Percentiles rank a stretch among this genome's conserved stretches.
Conservation (phyloP, 2,329 filamentous ascomycete genomes). For the Aspergillus sergii region DNA sequence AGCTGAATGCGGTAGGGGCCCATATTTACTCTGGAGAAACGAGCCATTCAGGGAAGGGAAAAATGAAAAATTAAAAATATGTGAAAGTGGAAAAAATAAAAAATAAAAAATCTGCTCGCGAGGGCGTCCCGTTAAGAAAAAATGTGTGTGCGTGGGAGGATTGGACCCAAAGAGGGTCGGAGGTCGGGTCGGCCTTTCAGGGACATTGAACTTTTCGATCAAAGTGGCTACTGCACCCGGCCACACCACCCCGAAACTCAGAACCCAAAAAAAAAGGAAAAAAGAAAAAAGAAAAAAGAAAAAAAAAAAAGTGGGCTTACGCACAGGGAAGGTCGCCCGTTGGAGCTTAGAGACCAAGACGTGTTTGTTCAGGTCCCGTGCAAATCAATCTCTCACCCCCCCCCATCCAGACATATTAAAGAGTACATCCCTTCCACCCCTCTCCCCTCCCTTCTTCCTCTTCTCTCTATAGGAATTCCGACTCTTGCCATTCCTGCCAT, state of each 20-base stretch:
- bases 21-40: slow-evolving; percentile 16
- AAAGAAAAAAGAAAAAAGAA: slow-evolving; percentile 14
- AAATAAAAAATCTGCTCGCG: slow-evolving; percentile 12
- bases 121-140: slow-evolving; percentile 25
- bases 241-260: slow-evolving; percentile 11
- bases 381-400: slow-evolving; percentile 28
- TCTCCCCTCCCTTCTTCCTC: slow-evolving; percentile 24
- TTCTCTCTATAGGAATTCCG: slow-evolving; percentile 39
- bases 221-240: slow-evolving; percentile 26
- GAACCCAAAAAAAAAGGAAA: slow-evolving; percentile 4
- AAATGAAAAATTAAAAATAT: slow-evolving; percentile 9
- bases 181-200: slow-evolving; percentile 14
- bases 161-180: slow-evolving; percentile 10
- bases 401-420: slow-evolving; percentile 37
- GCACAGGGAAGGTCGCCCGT: slow-evolving; percentile 33
- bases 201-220: slow-evolving; percentile 22
- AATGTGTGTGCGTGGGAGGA: slow-evolving; percentile 19
- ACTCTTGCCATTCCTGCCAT: slow-evolving; percentile 41
- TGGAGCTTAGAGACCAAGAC: slow-evolving; percentile 28
- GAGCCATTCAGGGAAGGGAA: slow-evolving; percentile 17
- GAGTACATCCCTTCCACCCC: slow-evolving; percentile 33
- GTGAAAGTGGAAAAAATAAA: slow-evolving; percentile 3
- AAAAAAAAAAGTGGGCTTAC: slow-evolving; percentile 29
- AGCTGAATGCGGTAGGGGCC: slow-evolving; percentile 11
- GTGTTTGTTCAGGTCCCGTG: slow-evolving; percentile 31